Base-by-base conservation (phyloP, 768 basidiomycete species). In the Kwoniella europaea region DNA sequence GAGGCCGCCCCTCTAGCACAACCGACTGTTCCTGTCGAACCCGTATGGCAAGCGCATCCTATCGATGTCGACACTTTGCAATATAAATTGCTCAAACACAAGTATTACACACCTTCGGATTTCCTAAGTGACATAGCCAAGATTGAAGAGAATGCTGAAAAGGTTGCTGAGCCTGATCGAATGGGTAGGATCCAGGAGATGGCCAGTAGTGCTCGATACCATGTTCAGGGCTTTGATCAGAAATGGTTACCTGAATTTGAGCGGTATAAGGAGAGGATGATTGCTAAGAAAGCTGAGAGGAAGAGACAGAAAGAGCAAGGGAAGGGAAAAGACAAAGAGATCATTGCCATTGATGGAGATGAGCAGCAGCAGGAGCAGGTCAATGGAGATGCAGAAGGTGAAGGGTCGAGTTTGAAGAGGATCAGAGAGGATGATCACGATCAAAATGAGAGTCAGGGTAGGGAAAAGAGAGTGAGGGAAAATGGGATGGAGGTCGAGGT, bases 1-100 rank as follows among this genome's bases (percentile, higher is more conserved):
- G 12, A 12, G 5, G 18, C 10, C 42, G 62, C 24, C 50, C 29
- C 22, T 3, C 41, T 22, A 55, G 63, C 2, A 10, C 18, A 22
- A 53, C 20, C 43, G 83, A 42, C 74, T 77, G 53, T 64, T 4
- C 35, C 67, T 10, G 55, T 24, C 10, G 59, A 61, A 22, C 24
- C 69, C 60, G 70, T 69, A 3, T 79, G 78, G 79, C 76, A 79
- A 65, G 77, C 81, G 3, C 92, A 88, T 79, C 90, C 95, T 78
- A 90, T 98, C 87, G 94, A 98, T 82, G 86, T 98, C 46, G 97
- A 98, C 77, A 89, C 88, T 72, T 93, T 99, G 88, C 92, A 95
- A 76, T 85, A 86, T 24, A 90, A 92, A 65, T 86, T 99, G 22
- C 93, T 92, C 86, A 90, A 89, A 79, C 89, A 89, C 52, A 89